Evolutionary conservation across 163 green algal species (phyloP), one percentile per base, ranked within the genome.

Genomic region (Chlamydomonas reinhardtii): DNA sequence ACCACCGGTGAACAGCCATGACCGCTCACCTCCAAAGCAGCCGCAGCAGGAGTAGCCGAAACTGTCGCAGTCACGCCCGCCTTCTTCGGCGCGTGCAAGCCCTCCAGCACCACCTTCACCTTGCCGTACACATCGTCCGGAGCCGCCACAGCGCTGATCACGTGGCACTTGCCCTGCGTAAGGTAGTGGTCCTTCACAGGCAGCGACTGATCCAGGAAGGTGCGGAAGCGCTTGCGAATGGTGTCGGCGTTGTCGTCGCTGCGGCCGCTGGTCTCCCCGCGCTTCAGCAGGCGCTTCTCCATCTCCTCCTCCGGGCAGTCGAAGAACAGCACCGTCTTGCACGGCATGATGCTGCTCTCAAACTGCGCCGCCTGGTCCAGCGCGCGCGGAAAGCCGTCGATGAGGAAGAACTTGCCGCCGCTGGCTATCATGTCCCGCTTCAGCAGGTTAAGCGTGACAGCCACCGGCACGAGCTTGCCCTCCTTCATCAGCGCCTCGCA

Each of bases 401-500:
- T 94, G 31, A 97, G 91, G 89, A 97, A 96, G 43, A 88, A 71
- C 27, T 65, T 92, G 68, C 76, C 89, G 12, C 87, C 83, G 73
- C 82, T 92, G 52, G 86, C 37, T n/a, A 94, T 81, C 94, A 97
- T 97, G 24, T 93, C 94, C 29, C 86, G 88, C 80, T 92, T 92
- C 25, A 92, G 75, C 80, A 92, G 48, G 54, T 73, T 87, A 31
- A 88, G 79, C 64, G 78, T 77, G 65, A 94, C 90, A 32, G 92
- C 83, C 83, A 93, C 81, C 14, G 94, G 94, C 87, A 97, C 83
- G 76, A 98, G 93, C 88, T 95, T 94, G 74, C 95, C 95, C 69
- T 96, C 91, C 31, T 89, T 94, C 32, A 96, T 98, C 43, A 98
- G 93, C 0, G 90, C 89, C 82, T 96, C 93, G 76, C 96, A 96